Conservation (phyloP, 2,329 filamentous ascomycete species). For the Drechslerella coelobrocha region DNA sequence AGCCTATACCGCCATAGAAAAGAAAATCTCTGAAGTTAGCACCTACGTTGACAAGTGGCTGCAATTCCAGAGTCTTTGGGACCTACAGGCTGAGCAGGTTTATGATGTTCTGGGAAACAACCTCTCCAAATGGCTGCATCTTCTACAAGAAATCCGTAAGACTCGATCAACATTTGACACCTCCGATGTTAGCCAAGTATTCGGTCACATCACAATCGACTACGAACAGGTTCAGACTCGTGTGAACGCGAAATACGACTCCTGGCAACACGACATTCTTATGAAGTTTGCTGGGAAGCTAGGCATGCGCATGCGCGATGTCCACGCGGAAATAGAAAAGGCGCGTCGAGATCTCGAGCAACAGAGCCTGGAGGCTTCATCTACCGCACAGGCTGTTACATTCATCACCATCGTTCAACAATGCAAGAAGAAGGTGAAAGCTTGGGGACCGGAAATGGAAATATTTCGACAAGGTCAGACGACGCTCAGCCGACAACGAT, state of each 20-base stretch:
- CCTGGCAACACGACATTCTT: conserved; percentile 98
- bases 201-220: conserved; percentile 93
- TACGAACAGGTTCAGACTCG: conserved; percentile 99
- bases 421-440: conserved; percentile 89
- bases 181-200: conserved; percentile 87
- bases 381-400: conserved; percentile 93
- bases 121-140: conserved; percentile 87
- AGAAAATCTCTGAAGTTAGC: conserved; percentile 78
- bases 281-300: conserved; percentile 90
- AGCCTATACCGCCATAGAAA: conserved; percentile 83
- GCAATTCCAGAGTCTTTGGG: conserved; percentile 98
- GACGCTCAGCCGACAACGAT: conserved; percentile 86
- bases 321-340: conserved; percentile 89
- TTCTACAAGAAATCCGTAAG: conserved; percentile 96
- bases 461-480: conserved; percentile 95
- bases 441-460: conserved; percentile 95
- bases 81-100: conserved; percentile 92
- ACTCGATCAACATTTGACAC: conserved; percentile 96
- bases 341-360: conserved; percentile 88
- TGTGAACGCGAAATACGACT: conserved; percentile 98
- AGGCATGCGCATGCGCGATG: conserved; percentile 86
- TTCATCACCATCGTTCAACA: conserved; percentile 98
- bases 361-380: conserved; percentile 90
- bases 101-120: conserved; percentile 91
- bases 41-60: conserved; percentile 96